phyloP scores from a whole-genome alignment of 2,329 filamentous ascomycete genomes.

The Colletotrichum trifolii region DNA sequence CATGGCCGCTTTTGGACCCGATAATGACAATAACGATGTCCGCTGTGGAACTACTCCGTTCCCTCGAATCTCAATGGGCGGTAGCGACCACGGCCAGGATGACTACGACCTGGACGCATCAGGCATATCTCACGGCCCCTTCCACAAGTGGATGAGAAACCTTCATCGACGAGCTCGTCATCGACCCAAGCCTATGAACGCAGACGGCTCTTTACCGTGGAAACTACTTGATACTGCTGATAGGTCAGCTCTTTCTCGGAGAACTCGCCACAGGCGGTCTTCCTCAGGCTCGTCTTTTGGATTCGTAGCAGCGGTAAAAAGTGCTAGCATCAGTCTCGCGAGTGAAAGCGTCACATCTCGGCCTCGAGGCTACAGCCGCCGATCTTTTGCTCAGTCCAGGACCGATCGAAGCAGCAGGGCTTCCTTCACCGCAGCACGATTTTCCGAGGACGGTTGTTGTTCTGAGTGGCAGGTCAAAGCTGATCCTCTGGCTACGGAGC shows the following conservation, averaged over 20 bases:
- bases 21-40: conserved; percentile 40
- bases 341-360: conserved; percentile 76
- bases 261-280: conserved; percentile 62
- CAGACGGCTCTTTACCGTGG: conserved; percentile 47
- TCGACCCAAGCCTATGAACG: conserved; percentile 44
- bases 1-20: conserved; percentile 53
- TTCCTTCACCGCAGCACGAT: conserved; percentile 68
- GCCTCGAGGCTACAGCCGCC: conserved; percentile 63
- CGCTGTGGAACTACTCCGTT: conserved; percentile 1
- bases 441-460: conserved; percentile 73
- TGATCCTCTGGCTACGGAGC: conserved; percentile 77
- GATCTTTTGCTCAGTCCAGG: conserved; percentile 65
- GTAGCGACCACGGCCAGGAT: conserved; percentile 29
- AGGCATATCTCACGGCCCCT: conserved; percentile 57
- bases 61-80: conserved; percentile 42
- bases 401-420: conserved; percentile 72
- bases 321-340: conserved; percentile 80
- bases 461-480: conserved; percentile 63
- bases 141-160: conserved; percentile 79
- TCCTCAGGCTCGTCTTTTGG: conserved; percentile 81
- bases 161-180: conserved; percentile 68
- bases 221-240: conserved; percentile 44
- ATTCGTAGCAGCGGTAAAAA: conserved; percentile 84
- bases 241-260: conserved; percentile 38
- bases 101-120: conserved; percentile 15